Evolutionary conservation across 2,329 filamentous ascomycete species (phyloP), one percentile per base, ranked within the genome.

Genomic region (Dactylonectria macrodidyma): DNA sequence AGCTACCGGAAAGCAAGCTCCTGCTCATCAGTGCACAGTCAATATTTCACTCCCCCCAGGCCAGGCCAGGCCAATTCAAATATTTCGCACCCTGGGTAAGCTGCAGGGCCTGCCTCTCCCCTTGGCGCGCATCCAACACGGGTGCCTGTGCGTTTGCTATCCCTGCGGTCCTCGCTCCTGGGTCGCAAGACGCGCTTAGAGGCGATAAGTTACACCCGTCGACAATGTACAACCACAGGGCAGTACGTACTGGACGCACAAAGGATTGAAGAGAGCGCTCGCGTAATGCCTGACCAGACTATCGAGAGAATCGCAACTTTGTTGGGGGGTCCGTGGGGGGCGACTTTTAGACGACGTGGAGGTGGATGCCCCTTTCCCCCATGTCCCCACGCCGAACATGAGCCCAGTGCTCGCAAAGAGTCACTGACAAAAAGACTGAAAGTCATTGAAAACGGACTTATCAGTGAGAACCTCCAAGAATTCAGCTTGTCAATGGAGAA

Each of bases 131-230:
- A 34, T 36, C 51, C 33, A 54, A 14, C 51, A 30, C 38, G 38
- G 12, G n/a, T 44, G 41, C 41, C 41, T 44, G 41, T 19, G 14
- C 6, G 41, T 41, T 9, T 14, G 19, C 41, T 33, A 66, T 44
- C 64, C 64, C 64, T 66, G 64, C 8, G 12, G 12, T 22, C 51
- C 33, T 7, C 33, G 26, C n/a, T 33, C 54, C 26, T 19, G 38
- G 44, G 47, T 62, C 64, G 59, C 64, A 14, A 66, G 54, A 57
- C 64, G 64, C 64, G 64, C 64, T 66, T 66, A 66, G 50, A n/a
- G 26, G 52, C 38, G 50, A 55, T 30, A 30, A 30, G 41, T 8
- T 44, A n/a, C 14, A 44, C 14, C 14, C 8, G n/a, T 44, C 41
- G 41, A 44, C 14, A 8, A 44, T n/a, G 41, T 44, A n/a, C 41